Conservation (phyloP, 2,329 filamentous ascomycete genomes). For the Cephalotrichum gorgonifer region DNA sequence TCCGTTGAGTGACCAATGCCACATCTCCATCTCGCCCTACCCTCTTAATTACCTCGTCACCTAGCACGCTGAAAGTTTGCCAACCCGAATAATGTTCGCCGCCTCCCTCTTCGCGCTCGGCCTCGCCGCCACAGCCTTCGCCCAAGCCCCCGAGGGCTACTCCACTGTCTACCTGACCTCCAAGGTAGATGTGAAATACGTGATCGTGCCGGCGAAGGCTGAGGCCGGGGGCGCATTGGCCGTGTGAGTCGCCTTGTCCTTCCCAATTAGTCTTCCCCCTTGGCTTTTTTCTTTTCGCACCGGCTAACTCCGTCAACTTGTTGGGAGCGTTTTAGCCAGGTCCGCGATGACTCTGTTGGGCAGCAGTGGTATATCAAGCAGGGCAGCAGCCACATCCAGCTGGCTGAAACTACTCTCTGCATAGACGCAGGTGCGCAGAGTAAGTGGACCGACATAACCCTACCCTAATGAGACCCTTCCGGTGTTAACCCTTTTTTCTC, state of each 20-base stretch:
- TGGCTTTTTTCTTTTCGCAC: background rate
- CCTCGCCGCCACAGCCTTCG: slow-evolving; percentile 21
- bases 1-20: too few relatives aligned
- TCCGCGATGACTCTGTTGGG: slow-evolving; percentile 18
- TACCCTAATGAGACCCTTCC: background rate
- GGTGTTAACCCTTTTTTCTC: background rate
- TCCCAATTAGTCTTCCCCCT: too few relatives aligned
- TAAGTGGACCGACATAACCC: slow-evolving; percentile 10
- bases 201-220: slow-evolving; percentile 22
- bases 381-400: slow-evolving; percentile 21
- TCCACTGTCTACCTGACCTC: slow-evolving; percentile 27
- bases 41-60: too few relatives aligned
- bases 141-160: slow-evolving; percentile 25
- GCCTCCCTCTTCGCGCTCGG: slow-evolving; percentile 15
- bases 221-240: slow-evolving; percentile 22
- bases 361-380: slow-evolving; percentile 29
- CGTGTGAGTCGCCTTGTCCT: slow-evolving; percentile 13
- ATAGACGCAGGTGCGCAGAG: slow-evolving; percentile 25
- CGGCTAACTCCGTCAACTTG: background rate
- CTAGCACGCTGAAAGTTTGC: too few relatives aligned
- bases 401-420: slow-evolving; percentile 23
- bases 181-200: slow-evolving; percentile 26
- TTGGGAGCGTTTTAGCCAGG: slow-evolving; percentile 7
- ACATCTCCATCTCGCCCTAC: too few relatives aligned
- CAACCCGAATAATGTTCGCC: too few relatives aligned